Evolutionary conservation across 805 yeast species (phyloP).

Genomic region (Kodamaea sagamina): DNA sequence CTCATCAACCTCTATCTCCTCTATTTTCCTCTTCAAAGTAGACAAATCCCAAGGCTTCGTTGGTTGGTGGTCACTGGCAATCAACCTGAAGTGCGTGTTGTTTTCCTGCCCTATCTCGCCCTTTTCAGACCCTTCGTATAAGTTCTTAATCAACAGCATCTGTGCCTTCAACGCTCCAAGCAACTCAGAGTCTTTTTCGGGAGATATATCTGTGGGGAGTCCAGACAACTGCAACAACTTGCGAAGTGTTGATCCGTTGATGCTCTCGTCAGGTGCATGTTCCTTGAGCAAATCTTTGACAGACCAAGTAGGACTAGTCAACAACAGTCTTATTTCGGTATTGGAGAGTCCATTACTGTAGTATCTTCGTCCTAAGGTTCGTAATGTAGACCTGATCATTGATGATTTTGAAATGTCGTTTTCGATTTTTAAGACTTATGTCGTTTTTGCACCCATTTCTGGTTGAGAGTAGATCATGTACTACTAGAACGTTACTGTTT

Average conservation of each 20-base stretch:
- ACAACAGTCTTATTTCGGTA: slow-evolving; percentile 1
- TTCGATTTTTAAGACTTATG: neutral
- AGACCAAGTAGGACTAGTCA: slow-evolving; percentile 18
- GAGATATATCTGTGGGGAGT: slow-evolving; percentile 32
- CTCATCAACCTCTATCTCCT: slow-evolving; percentile 10
- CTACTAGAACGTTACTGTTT: neutral
- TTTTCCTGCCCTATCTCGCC: slow-evolving; percentile 13
- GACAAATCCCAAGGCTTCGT: slow-evolving; percentile 25
- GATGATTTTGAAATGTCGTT: neutral
- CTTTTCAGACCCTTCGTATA: slow-evolving; percentile 32
- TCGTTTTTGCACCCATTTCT: too few species aligned
- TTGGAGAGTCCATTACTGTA: slow-evolving; percentile 9
- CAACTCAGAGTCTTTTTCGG: slow-evolving; percentile 30
- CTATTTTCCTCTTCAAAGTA: slow-evolving; percentile 14
- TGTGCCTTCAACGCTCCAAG: slow-evolving; percentile 46
- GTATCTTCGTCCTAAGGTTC: neutral
- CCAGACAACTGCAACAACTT: slow-evolving; percentile 53
- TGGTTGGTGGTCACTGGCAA: slow-evolving; percentile 35
- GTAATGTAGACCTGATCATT: slow-evolving; percentile 2
- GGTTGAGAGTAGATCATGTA: too few species aligned
- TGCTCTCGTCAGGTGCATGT: slow-evolving; percentile 4
- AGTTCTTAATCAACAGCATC: slow-evolving; percentile 49
- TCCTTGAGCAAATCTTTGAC: slow-evolving; percentile 14
- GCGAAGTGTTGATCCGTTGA: slow-evolving; percentile 20
- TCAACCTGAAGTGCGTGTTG: slow-evolving; percentile 35